phyloP scores from a whole-genome alignment of 257 asterid genomes.

The Osmanthus fragrans region DNA sequence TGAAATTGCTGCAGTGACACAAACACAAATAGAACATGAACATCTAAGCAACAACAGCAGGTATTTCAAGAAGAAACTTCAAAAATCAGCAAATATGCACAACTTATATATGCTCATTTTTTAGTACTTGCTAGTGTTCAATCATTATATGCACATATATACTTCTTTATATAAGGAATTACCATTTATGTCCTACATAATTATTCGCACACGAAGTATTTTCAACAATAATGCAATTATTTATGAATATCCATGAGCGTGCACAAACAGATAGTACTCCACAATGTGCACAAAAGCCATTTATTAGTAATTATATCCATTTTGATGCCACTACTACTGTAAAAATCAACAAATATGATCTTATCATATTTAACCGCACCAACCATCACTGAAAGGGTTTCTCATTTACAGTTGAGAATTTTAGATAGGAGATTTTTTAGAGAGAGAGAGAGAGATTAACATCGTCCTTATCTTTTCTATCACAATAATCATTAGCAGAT shows the following conservation, averaged over 20 bases:
- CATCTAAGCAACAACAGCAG: not conserved
- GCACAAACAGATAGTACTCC: not conserved
- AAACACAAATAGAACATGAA: slow-evolving; percentile 17
- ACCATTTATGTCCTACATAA: not conserved
- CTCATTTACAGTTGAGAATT: not conserved
- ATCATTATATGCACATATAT: not conserved
- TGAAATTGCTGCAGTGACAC: slow-evolving; percentile 65
- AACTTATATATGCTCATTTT: not conserved
- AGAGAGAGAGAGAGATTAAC: not conserved
- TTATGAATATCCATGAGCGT: not conserved
- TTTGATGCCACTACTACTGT: not conserved
- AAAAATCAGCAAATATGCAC: not conserved
- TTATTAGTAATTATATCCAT: not conserved
- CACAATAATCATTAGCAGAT: not conserved
- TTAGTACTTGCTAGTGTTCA: not conserved
- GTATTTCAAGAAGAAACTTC: not conserved
- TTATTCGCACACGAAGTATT: not conserved
- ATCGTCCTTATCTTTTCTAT: not conserved
- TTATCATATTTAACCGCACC: not conserved
- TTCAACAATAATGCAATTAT: not conserved
- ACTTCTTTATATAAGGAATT: not conserved
- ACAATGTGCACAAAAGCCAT: not conserved
- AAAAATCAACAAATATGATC: not conserved
- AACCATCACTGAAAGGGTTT: not conserved
- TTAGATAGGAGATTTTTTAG: not conserved